These are phyloP conservation scores for Tuctoria greenei DNA, from an alignment of 176 grass and related monocot species.

Conservation along the genomic window DNA sequence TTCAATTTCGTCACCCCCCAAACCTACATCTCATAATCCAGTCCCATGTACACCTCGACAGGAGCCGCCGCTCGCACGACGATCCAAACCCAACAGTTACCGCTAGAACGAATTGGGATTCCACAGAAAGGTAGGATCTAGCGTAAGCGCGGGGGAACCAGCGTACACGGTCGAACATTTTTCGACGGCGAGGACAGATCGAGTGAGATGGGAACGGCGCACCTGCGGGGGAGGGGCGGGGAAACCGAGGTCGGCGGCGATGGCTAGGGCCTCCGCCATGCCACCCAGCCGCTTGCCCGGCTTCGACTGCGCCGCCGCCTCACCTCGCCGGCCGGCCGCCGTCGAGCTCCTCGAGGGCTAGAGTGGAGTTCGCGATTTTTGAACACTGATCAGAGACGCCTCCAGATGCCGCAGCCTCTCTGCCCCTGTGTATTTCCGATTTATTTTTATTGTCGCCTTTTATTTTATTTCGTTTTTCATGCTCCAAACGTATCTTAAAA, in stretches of 20 bases:
- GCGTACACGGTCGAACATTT: not conserved
- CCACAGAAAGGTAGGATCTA: not conserved
- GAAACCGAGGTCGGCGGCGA: conserved; percentile 94
- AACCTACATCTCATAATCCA: conserved; percentile 15
- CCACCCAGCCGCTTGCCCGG: conserved; percentile 73
- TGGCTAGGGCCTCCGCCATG: conserved; percentile 89
- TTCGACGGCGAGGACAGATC: not conserved
- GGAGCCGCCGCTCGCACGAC: no score
- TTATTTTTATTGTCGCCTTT: no score
- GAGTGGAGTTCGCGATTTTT: no score
- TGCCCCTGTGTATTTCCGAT: no score
- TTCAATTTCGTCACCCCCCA: no score
- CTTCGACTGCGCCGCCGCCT: conserved; percentile 52
- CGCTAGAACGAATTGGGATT: not conserved
- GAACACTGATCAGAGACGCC: not conserved
- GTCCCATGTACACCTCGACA: not conserved
- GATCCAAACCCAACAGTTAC: not conserved
- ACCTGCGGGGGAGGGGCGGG: conserved; percentile 73
- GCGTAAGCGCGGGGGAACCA: not conserved
- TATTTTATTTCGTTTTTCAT: no score
- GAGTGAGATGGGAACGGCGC: not conserved
- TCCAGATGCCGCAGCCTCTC: not conserved
- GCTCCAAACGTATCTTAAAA: no score
- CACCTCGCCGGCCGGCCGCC: not conserved
- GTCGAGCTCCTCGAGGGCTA: no score